A percentile compares a stretch with the other conserved stretches of the same genome.
Conservation (phyloP, 345 rosid species). For the Triadica sebifera region DNA sequence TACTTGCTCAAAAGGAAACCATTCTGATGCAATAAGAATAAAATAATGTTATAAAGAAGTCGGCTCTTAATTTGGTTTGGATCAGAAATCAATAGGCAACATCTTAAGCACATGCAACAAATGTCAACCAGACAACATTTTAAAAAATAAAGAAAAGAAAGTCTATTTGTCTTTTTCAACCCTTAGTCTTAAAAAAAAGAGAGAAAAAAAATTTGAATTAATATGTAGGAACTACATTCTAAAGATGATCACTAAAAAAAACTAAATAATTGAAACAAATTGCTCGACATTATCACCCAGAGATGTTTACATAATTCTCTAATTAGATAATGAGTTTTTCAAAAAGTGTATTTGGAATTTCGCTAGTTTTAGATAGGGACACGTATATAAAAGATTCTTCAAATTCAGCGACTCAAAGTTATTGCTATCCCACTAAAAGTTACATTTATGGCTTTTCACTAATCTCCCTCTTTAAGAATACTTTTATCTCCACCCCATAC, state of each 20-base stretch:
- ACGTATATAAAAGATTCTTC: background rate
- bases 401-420: background rate
- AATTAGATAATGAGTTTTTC: background rate
- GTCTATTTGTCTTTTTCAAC: background rate
- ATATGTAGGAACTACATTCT: background rate
- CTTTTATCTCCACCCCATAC: background rate
- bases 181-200: background rate
- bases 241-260: background rate
- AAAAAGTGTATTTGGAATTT: background rate
- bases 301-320: background rate
- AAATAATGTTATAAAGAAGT: conserved; percentile 4
- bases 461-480: background rate
- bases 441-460: background rate
- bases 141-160: background rate
- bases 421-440: too few relatives aligned
- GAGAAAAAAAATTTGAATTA: background rate
- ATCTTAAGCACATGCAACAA: background rate
- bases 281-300: background rate
- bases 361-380: background rate
- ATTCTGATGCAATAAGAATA: conserved; percentile 52
- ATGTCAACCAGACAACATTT: background rate
- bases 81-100: background rate
- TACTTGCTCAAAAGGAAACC: conserved; percentile 79
- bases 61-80: background rate
- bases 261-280: background rate